Base-by-base conservation (phyloP, 139 green algal genomes). In the Chlamydomonas sp. region DNA sequence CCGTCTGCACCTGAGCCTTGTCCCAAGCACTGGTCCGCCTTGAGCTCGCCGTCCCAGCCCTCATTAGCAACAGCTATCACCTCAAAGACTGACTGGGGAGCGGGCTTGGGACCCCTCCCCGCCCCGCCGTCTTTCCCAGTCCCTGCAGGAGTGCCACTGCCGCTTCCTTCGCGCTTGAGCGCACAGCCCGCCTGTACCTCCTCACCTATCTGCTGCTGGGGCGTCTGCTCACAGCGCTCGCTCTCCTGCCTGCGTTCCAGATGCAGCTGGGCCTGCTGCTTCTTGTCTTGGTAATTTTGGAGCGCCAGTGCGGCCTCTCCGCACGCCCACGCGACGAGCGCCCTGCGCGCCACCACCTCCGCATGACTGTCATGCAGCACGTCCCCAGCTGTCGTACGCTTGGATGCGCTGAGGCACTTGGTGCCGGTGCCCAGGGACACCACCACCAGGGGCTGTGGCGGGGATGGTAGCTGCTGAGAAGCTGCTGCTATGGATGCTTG, bases 361-460 rank as follows among this genome's bases (percentile, higher is more conserved):
- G 96, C 96, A 73, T 98, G 96, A 61, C 91, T 94, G 92, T 98
- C 96, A 83, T 97, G 92, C 0, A 98, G 14, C 1, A 95, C 82
- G 15, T 94, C 83, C 1, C 92, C 92, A 3, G 17, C 2, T 4
- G 79, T 60, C 63, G 74, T 89, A 63, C 69, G 87, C 77, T 83
- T 90, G 58, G 74, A 78, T 17, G 75, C 85, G 0, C 90, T 89
- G 73, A 98, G 72, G 80, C 95, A 98, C 80, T 98, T 98, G 79
- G 95, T 98, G 80, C 96, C 96, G 0, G 95, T 98, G 66, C 91
- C 96, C 1, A 98, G 63, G 0, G 95, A 88, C 62, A 98, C 90
- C 1, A 96, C 93, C 1, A 63, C 69, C n/a, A 86, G 17, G 2
- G n/a, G 61, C 31, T 49, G 31, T 49, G 31, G 31, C 31, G 31